Conservation (phyloP, 2,329 filamentous ascomycete species). For the Colletotrichum phormii region DNA sequence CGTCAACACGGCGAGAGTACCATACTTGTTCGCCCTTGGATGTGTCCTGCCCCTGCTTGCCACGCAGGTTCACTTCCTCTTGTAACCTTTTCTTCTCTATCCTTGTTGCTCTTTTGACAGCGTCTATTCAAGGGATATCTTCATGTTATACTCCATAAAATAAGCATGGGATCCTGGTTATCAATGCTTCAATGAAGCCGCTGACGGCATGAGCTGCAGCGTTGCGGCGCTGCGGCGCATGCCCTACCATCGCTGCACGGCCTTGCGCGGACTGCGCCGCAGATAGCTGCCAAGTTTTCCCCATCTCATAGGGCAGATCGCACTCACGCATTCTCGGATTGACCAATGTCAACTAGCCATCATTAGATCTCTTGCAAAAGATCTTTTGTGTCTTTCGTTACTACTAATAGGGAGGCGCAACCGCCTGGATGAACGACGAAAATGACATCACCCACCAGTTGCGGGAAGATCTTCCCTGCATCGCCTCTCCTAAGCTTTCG, state of each 20-base stretch:
- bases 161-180: not conserved
- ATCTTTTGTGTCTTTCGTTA: not conserved
- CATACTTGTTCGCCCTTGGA: slow-evolving; percentile 4
- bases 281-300: not conserved
- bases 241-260: not conserved
- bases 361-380: not conserved
- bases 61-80: not conserved
- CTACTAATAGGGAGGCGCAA: not conserved
- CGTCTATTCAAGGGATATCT: no score
- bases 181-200: not conserved
- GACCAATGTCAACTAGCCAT: not conserved
- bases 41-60: not conserved
- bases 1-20: slow-evolving; percentile 1
- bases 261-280: not conserved
- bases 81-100: not conserved
- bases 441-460: not conserved
- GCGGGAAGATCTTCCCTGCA: not conserved
- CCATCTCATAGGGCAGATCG: not conserved
- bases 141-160: not conserved
- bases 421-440: not conserved
- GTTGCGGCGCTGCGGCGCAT: not conserved
- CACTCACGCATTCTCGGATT: not conserved
- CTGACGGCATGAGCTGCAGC: not conserved
- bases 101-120: not conserved
- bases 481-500: not conserved